Evolutionary conservation across 1,139 yeast genomes (phyloP), one percentile per base, ranked within the genome.

Genomic region (Saccharomyces uvarum): DNA sequence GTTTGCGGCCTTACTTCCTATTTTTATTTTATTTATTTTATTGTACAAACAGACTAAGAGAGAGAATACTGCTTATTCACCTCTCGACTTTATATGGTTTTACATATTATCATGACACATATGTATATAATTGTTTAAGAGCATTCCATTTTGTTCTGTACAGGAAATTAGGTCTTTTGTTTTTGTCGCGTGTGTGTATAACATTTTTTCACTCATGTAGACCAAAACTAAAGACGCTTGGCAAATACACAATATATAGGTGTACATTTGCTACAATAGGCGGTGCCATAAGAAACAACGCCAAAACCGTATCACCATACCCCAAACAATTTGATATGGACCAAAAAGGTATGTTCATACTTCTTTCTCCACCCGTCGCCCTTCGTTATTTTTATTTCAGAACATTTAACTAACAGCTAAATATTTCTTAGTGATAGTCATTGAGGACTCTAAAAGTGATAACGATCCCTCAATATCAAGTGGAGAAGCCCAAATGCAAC

Each of bases 1-100:
- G 7, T 4, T 19, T 79, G 19, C 50, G 50, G 14, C 13, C 8
- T 9, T 46, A 14, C 19, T 11, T 26, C 19, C 14, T 44, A 6
- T 44, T 16, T 24, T 26, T 44, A 6, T 44, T 44, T 38, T 14
- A 24, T 9, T 4, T 46, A n/a, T 11, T 38, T 19, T 19, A 9
- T 11, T 4, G 11, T 38, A 24, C 7, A 24, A 24, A 24, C 26
- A 24, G 44, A 4, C 44, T 38, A n/a, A 32, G 6, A 38, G 21
- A 38, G 44, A 38, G 9, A 16, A 16, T 38, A 16, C 16, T 24
- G 7, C 26, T 24, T 24, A 4, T 24, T 24, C 26, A 4, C 7
- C 26, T 24, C 26, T 24, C 4, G 4, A 24, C 26, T 24, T 38
- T 19, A 38, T 38, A 38, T 38, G 26, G 41, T 19, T 38, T 16